Base-by-base conservation (phyloP, 2,329 filamentous ascomycete species). In the Colletotrichum neosansevieriae region DNA sequence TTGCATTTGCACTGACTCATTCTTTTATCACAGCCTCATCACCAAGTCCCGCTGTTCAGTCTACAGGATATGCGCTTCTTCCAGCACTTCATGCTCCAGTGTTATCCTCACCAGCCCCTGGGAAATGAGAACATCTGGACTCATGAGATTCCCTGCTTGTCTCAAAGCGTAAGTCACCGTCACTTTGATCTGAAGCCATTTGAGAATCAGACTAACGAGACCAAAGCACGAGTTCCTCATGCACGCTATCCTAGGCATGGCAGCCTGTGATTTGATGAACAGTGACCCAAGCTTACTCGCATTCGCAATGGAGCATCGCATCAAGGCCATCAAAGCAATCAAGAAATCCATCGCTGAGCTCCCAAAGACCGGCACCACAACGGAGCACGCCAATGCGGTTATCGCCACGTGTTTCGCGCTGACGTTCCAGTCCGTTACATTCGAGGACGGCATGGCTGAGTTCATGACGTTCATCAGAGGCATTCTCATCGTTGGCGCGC, bases 61-160 rank as follows among this genome's bases (percentile, higher is more conserved):
- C 73, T 89, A 63, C 85, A 88, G 57, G 89, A 91, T 72, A 90
- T 92, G 89, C 85, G 88, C 42, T 85, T 91, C 75, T 91, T 91
- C 72, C 89, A 91, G 75, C 88, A 91, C 75, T 91, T 91, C 71
- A 78, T 91, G 15, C 78, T 86, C 32, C 81, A 84, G 40, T 89
- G 87, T 71, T 88, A 88, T 73, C 90, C 90, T 2, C 86, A 89
- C 75, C 83, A 91, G 24, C 89, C 90, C 0, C 78, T 91, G 17
- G 89, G 88, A 45, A 89, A 89, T 69, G 88, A 92, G 71, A 81
- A 84, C 7, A 82, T 91, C 13, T 93, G 91, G 91, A 87, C 87
- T 6, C 88, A 89, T 29, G 85, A 90, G 65, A 85, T 93, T 10
- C 89, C 90, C 0, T 88, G 88, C 70, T 85, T 92, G 65, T 90